A percentile compares a stretch with the other conserved stretches of the same genome.
Conservation (phyloP, 768 basidiomycete genomes). For the Lactifluus rugatus region DNA sequence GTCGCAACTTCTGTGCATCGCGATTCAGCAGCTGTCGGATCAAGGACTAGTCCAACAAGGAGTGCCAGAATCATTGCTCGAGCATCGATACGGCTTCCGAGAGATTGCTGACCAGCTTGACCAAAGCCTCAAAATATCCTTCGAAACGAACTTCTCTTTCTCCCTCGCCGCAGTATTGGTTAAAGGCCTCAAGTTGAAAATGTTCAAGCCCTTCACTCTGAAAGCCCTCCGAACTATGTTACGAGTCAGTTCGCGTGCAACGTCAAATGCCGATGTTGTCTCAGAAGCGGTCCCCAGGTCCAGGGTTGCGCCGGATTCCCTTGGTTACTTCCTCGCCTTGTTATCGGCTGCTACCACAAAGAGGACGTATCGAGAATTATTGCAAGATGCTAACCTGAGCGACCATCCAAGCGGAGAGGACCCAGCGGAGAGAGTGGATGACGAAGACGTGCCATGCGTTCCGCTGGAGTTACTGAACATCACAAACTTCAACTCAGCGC, state of each 20-base stretch:
- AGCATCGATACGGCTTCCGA: constrained; percentile 53
- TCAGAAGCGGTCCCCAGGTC: constrained; percentile 33
- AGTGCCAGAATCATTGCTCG: constrained; percentile 50
- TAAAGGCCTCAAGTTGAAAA: constrained; percentile 71
- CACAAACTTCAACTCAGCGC: constrained; percentile 49
- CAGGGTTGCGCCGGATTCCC: constrained; percentile 45
- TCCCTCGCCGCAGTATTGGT: constrained; percentile 74
- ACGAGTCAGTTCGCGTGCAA: constrained; percentile 44
- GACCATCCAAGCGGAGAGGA: constrained; percentile 37
- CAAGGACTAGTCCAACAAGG: constrained; percentile 49
- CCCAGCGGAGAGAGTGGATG: constrained; percentile 32
- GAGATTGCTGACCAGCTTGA: constrained; percentile 67
- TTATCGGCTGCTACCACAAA: constrained; percentile 56
- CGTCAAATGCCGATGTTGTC: constrained; percentile 23
- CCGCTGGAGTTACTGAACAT: constrained; percentile 52
- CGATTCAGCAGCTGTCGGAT: constrained; percentile 53
- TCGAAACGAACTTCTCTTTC: constrained; percentile 72
- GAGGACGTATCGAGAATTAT: constrained; percentile 46
- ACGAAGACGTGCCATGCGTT: constrained; percentile 39
- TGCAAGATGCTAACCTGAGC: constrained; percentile 54
- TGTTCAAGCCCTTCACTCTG: constrained; percentile 52
- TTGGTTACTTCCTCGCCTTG: constrained; percentile 74
- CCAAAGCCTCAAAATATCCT: constrained; percentile 60
- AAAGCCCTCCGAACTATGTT: constrained; percentile 54
- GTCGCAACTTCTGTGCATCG: constrained; percentile 51